Base-by-base conservation (phyloP, 1,139 yeast genomes). In the Keqinozyma sinolaborantium region DNA sequence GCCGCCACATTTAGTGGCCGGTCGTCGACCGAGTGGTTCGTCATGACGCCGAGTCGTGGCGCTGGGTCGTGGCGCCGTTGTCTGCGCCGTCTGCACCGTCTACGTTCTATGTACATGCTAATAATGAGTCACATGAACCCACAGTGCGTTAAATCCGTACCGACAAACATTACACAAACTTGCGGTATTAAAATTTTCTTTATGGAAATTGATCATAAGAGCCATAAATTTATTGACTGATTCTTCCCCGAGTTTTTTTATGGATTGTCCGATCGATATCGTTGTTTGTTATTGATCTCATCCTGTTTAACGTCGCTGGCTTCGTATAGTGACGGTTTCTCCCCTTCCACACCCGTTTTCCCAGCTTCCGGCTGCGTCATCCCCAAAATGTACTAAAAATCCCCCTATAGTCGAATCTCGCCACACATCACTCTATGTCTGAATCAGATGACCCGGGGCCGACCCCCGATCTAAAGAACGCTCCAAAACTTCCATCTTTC, bases 401-500 rank as follows among this genome's bases (percentile, higher is more conserved):
- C n/a, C n/a, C n/a, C 23, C 23, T 19, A 10, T 19, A 9, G 23
- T 19, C 23, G 23, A 9, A 9, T 19, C 10, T 19, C 10, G 10
- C 9, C 10, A 9, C 23, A 9, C 23, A 19, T 25, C n/a, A n/a
- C n/a, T n/a, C n/a, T n/a, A 18, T 18, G 21, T 18, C 21, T 10
- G 21, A 18, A 7, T 18, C 21, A 18, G 21, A 18, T 7, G 21
- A 23, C 12, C 25, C 12, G 25, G 10, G 9, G 12, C 25, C 25
- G 25, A 7, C 12, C 12, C 9, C 14, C 10, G 21, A 7, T 18
- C 10, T 18, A 10, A 18, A 18, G 10, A n/a, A n/a, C n/a, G 21
- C 21, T 18, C 21, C 21, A 7, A 18, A 18, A 18, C 10, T 18
- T 7, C 69, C 70, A 2, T 55, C 69, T 10, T 68, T 68, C 45